These are phyloP conservation scores for Melanogaster broomeanus DNA, from an alignment of 768 basidiomycete genomes.

Conservation along the genomic window DNA sequence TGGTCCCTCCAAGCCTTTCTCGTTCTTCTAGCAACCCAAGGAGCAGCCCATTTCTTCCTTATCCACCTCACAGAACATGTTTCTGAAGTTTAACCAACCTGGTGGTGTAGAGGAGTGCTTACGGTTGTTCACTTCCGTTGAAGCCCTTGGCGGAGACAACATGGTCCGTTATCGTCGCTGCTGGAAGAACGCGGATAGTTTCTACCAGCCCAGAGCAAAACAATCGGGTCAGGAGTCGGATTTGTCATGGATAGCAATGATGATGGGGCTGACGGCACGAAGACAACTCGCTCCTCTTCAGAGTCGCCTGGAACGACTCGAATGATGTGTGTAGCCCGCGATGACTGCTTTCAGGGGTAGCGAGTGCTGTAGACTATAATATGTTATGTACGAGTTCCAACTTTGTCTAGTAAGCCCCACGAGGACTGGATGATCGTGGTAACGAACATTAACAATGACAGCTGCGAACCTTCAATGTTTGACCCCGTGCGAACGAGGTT, in stretches of 20 bases:
- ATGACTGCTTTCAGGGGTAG: not conserved
- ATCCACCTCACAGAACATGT: slow-evolving; percentile 24
- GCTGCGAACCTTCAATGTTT: no score
- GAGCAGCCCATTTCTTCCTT: slow-evolving; percentile 18
- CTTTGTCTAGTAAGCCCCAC: not conserved
- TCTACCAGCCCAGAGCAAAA: slow-evolving; percentile 39
- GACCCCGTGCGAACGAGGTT: no score
- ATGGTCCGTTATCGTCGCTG: slow-evolving; percentile 91
- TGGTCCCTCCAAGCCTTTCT: slow-evolving; percentile 45
- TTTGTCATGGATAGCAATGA: slow-evolving; percentile 35
- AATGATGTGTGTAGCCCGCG: slow-evolving; percentile 15
- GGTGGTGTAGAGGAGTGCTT: slow-evolving; percentile 78
- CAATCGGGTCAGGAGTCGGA: slow-evolving; percentile 23
- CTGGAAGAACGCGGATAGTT: slow-evolving; percentile 87
- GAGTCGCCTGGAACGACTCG: not conserved
- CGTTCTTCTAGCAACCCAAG: slow-evolving; percentile 46
- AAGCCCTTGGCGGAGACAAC: slow-evolving; percentile 91
- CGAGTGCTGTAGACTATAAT: slow-evolving; percentile 14
- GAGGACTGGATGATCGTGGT: no score
- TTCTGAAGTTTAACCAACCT: slow-evolving; percentile 35
- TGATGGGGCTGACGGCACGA: slow-evolving; percentile 26
- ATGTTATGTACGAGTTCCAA: slow-evolving; percentile 3
- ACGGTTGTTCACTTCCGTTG: slow-evolving; percentile 89
- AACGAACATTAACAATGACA: no score
- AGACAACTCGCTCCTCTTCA: slow-evolving; percentile 15